A percentile compares a stretch with the other conserved stretches of the same genome.
Evolutionary conservation across 2,329 filamentous ascomycete genomes (phyloP).

Genomic region (Macrophomina phaseolina): DNA sequence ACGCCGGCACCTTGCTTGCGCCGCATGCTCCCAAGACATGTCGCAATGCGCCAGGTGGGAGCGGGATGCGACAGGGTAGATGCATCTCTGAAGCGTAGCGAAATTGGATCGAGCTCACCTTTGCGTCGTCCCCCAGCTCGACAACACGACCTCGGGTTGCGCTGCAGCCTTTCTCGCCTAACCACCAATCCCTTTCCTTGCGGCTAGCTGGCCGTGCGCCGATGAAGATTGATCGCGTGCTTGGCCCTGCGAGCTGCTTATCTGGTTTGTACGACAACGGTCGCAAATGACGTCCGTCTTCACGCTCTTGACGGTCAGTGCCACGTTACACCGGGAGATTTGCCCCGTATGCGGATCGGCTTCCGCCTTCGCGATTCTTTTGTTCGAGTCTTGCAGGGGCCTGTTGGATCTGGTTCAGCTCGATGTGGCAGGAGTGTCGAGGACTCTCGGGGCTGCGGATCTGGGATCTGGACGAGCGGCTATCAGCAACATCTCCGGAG

Average conservation of each 20-base stretch:
- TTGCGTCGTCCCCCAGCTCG: conserved; percentile 23
- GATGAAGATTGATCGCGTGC: conserved; percentile 25
- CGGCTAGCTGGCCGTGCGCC: conserved; percentile 15
- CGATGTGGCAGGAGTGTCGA: not conserved
- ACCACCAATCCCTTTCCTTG: conserved; percentile 19
- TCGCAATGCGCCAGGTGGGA: conserved; percentile 22
- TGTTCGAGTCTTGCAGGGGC: conserved; percentile 21
- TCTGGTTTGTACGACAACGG: conserved; percentile 20
- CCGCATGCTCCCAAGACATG: conserved; percentile 28
- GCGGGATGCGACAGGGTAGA: conserved; percentile 19
- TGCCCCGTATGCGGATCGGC: conserved; percentile 12
- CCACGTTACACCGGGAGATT: conserved; percentile 27
- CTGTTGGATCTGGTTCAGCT: conserved; percentile 7
- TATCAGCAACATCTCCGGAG: not conserved
- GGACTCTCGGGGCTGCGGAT: not conserved
- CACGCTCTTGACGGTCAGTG: conserved; percentile 11
- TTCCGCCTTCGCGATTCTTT: conserved; percentile 22
- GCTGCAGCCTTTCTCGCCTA: conserved; percentile 19
- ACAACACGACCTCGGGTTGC: conserved; percentile 21
- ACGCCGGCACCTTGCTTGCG: conserved; percentile 24
- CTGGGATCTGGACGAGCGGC: not conserved
- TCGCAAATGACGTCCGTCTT: conserved; percentile 29
- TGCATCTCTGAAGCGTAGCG: conserved; percentile 27
- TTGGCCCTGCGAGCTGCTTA: conserved; percentile 11
- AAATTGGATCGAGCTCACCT: conserved; percentile 27